Base-by-base conservation (phyloP, 768 basidiomycete genomes). In the Lepiota subincarnata region DNA sequence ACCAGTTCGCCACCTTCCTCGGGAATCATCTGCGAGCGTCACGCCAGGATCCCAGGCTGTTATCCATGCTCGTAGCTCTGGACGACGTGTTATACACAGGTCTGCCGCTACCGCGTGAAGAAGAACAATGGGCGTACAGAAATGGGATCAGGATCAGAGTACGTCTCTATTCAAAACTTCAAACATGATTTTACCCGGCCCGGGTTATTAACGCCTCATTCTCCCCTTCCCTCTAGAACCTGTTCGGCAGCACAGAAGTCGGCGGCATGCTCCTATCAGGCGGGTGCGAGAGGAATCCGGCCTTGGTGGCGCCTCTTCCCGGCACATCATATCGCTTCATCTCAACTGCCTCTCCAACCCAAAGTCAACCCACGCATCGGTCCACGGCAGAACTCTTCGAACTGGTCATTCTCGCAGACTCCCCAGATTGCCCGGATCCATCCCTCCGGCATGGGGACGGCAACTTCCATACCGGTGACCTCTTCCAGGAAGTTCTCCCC, bases 211-310 rank as follows among this genome's bases (percentile, higher is more conserved):
- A 70, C 55, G 46, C 55, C 36, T 62, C 57, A n/a, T n/a, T 24
- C 24, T 5, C 24, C 24, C 24, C 5, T 24, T 24, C 24, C 24
- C 38, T 54, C 37, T 54, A 87, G 83, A 91, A 89, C 64, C 73
- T 88, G 14, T 91, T 90, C 63, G 89, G 89, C 14, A 88, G 81
- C 66, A 92, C 89, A 1, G 89, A 92, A 73, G 80, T 86, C 56
- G 87, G 87, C 38, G 84, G 80, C 1, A 86, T 86, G 76, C 70
- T 92, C 49, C 64, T 82, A 22, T 84, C 86, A 40, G 83, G 82
- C 40, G 80, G 77, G 31, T 68, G 71, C 49, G 82, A 78, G 36
- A 71, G 68, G 44, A 73, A 79, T 55, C 77, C 76, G 51, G 73
- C 73, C 36, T 70, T 81, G 53, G 76, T 90, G 39, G 74, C 73